A percentile compares a stretch with the other conserved stretches of the same genome.
Evolutionary conservation across 352 stramenopile genomes (phyloP).

Genomic region (Globisporangium megalacanthum): DNA sequence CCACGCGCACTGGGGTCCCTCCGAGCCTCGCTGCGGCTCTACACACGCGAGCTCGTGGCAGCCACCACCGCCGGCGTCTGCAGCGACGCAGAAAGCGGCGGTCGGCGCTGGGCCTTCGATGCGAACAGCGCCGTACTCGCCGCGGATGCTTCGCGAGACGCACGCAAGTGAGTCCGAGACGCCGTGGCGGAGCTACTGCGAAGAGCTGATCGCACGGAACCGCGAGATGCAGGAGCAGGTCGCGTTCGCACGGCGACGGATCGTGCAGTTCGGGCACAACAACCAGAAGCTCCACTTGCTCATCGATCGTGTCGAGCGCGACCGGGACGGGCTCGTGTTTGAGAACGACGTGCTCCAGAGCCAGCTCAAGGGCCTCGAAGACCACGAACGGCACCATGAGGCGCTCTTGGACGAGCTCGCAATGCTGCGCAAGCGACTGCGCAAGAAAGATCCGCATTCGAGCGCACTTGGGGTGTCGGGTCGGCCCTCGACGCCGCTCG

Average conservation of each 20-base stretch:
- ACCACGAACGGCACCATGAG: conserved; percentile 64
- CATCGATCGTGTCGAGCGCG: conserved; percentile 77
- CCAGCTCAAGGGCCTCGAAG: conserved; percentile 61
- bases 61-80: background rate
- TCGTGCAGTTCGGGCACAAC: conserved; percentile 69
- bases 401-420: conserved; percentile 57
- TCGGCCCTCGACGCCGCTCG: conserved; percentile 11
- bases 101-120: too few species aligned
- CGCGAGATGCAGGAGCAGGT: conserved; percentile 75
- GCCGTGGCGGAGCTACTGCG: conserved; percentile 68
- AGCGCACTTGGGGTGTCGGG: background rate
- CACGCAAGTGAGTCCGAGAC: conserved; percentile 22
- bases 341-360: conserved; percentile 80
- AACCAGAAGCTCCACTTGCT: conserved; percentile 82
- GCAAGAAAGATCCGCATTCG: conserved; percentile 19
- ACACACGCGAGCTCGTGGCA: background rate
- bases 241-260: conserved; percentile 45
- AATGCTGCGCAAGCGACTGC: conserved; percentile 35
- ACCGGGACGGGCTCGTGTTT: conserved; percentile 73
- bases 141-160: background rate
- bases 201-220: conserved; percentile 67
- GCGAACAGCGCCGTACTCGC: background rate
- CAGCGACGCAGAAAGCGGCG: background rate
- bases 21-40: background rate
- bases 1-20: background rate